Evolutionary conservation across 2,329 filamentous ascomycete genomes (phyloP), one percentile per base, ranked within the genome.

Genomic region (Paecilomyces dactylethromorphus): DNA sequence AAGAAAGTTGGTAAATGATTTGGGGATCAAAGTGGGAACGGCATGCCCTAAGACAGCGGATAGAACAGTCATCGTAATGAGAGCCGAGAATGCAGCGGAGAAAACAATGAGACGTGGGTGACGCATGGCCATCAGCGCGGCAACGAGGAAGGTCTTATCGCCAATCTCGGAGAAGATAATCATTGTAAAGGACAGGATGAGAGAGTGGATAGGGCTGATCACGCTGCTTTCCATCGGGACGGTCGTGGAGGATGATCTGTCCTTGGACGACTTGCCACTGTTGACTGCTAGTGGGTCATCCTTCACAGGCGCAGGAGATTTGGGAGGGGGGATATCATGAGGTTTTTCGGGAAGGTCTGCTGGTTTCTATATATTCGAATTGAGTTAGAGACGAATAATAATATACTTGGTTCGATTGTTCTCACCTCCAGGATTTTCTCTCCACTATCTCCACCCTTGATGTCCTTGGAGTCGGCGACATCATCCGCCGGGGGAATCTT

Each of bases 41-140:
- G 92, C 90, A 70, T 99, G 94, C 21, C 94, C 94, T 2, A 97
- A 82, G 5, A 97, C 82, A 8, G 94, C 94, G 1, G 94, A 97
- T 15, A 99, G 84, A 10, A 97, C 84, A 0, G 94, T 99, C 94
- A 99, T 99, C 71, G 90, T 84, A 60, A 96, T 85, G 53, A 99
- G 82, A 10, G 94, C 95, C 56, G 88, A 87, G 68, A 96, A 93
- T n/a, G 94, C 94, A 7, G 94, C 92, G 1, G 91, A 90, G 77
- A 99, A 99, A 62, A 99, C 94, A 12, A 97, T 84, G 63, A 96
- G 80, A 56, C 94, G 88, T 62, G 94, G 89, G 69, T 99, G 93
- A 73, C 96, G 94, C 94, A 99, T 99, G 12, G 94, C 94, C 94
- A 99, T 99, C 18, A 99, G 84, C 7, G 92, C 93, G 6, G 94